Base-by-base conservation (phyloP, 208 protist species). In the Balamuthia mandrillaris region DNA sequence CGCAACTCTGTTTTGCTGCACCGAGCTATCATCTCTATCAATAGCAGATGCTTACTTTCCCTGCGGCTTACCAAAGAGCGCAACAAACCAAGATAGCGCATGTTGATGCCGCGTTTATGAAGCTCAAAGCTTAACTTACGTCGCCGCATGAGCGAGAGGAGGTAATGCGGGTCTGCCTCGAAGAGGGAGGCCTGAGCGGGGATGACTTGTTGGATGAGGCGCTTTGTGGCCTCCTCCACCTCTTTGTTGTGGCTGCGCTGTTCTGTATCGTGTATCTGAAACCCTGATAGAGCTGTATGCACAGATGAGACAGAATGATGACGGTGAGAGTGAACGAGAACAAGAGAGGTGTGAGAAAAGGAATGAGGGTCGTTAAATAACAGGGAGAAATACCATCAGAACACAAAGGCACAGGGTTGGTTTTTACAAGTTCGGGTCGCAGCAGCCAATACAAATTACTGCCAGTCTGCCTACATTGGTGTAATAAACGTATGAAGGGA, bases 361-460 rank as follows among this genome's bases (percentile, higher is more conserved):
- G n/a, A n/a, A n/a, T n/a, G n/a, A n/a, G n/a, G n/a, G n/a, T n/a
- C n/a, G n/a, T n/a, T n/a, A n/a, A n/a, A n/a, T n/a, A n/a, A n/a
- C n/a, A n/a, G n/a, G n/a, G n/a, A n/a, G n/a, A n/a, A n/a, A n/a
- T n/a, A n/a, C n/a, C n/a, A 33, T 78, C 68, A 24, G 68, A 78
- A 10, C 45, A 78, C 24, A 78, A 35, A 3, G 68, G 68, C 45
- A 78, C 68, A 4, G 45, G 27, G 16, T 78, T 78, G 2, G 18
- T 1, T 47, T 78, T 78, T 31, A 78, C 68, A 1, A 78, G 41
- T 49, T 78, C 68, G 12, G 68, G 68, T 1, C 68, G 39, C 45
- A 78, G 18, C 9, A 78, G 68, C 9, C 68, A 78, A 31, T 78
- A 78, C 29, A 78, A 18, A 33, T 78, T 58, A 35, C 68, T 78